Conservation (phyloP, 345 rosid genomes). For the Rubroshorea leprosula region DNA sequence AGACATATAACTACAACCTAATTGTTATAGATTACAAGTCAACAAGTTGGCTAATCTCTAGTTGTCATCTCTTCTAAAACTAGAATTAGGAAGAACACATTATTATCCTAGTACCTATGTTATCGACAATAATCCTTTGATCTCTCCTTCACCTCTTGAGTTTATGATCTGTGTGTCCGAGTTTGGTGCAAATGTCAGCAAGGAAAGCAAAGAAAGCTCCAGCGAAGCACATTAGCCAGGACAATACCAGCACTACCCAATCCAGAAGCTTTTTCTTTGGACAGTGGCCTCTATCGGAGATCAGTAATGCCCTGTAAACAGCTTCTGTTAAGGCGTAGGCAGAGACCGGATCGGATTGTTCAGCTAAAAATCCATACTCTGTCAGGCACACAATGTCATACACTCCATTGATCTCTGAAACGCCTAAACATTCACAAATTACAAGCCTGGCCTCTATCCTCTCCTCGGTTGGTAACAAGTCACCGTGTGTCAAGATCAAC, state of each 20-base stretch:
- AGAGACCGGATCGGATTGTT: conserved; percentile 47
- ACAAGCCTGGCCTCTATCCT: conserved; percentile 46
- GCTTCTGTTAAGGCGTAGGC: conserved; percentile 42
- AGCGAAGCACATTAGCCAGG: conserved; percentile 32
- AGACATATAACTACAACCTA: too few relatives aligned
- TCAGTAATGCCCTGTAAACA: conserved; percentile 46
- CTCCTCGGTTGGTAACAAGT: conserved; percentile 37
- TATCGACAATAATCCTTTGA: neutral
- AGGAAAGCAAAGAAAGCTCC: conserved; percentile 32
- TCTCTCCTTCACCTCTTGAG: conserved; percentile 8
- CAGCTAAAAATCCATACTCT: conserved; percentile 46
- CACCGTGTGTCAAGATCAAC: conserved; percentile 54
- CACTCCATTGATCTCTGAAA: conserved; percentile 35
- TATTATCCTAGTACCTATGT: neutral
- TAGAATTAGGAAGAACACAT: neutral
- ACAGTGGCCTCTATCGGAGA: conserved; percentile 42
- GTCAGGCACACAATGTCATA: conserved; percentile 51
- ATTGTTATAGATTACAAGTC: too few relatives aligned
- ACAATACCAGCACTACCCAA: conserved; percentile 23
- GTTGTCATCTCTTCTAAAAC: too few relatives aligned
- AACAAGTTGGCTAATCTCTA: too few relatives aligned
- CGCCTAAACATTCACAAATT: conserved; percentile 34
- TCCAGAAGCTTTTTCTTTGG: conserved; percentile 37
- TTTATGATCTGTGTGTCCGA: conserved; percentile 25
- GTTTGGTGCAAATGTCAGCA: conserved; percentile 36